Percentiles rank a stretch among this genome's conserved stretches.
Evolutionary conservation across 768 basidiomycete genomes (phyloP).

Genomic region (Lactarius deliciosus): DNA sequence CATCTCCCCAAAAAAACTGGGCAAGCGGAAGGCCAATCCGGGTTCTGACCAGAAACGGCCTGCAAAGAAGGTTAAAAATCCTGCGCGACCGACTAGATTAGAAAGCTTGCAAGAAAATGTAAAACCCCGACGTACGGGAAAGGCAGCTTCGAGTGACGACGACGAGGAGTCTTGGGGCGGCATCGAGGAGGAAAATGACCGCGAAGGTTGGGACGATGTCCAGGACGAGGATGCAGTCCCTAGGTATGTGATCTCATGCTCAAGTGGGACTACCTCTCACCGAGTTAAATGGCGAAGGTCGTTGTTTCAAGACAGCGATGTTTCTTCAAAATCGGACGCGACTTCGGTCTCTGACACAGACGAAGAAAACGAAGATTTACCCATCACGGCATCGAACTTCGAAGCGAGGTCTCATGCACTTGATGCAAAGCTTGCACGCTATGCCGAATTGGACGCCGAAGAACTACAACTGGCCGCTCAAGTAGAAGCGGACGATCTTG

Average conservation of each 20-base stretch:
- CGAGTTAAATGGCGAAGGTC: slow-evolving; percentile 36
- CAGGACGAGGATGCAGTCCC: slow-evolving; percentile 49
- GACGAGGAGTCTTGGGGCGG: slow-evolving; percentile 33
- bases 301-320: slow-evolving; percentile 50
- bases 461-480: slow-evolving; percentile 59
- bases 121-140: slow-evolving; percentile 19
- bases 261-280: not conserved
- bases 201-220: slow-evolving; percentile 64
- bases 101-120: slow-evolving; percentile 29
- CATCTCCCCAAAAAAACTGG: slow-evolving; percentile 55
- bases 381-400: slow-evolving; percentile 76
- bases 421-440: slow-evolving; percentile 62
- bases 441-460: slow-evolving; percentile 66
- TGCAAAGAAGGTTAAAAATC: slow-evolving; percentile 41
- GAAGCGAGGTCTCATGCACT: slow-evolving; percentile 76
- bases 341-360: slow-evolving; percentile 43
- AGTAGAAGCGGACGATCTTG: slow-evolving; percentile 30
- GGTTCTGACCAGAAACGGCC: slow-evolving; percentile 35
- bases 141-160: slow-evolving; percentile 27
- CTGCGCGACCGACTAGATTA: slow-evolving; percentile 20
- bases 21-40: slow-evolving; percentile 69
- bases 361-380: slow-evolving; percentile 51
- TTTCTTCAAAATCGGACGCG: slow-evolving; percentile 43
- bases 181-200: slow-evolving; percentile 36
- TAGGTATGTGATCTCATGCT: slow-evolving; percentile 35